Conservation (phyloP, 495 filamentous ascomycete genomes). For the Penicillium steckii region DNA sequence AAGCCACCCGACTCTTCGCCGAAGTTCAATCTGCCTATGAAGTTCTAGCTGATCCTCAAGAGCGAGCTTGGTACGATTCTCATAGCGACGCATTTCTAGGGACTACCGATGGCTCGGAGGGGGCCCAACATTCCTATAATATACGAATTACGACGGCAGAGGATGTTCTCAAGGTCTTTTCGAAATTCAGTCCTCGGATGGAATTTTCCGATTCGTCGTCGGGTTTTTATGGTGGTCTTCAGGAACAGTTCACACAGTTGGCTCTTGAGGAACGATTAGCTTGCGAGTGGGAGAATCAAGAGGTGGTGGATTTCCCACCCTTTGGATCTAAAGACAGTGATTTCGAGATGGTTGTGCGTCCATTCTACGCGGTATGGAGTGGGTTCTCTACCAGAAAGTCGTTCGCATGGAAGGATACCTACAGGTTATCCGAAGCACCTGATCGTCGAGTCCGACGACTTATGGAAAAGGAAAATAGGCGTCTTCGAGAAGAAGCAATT, state of each 20-base stretch:
- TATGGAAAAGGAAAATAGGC: conserved; percentile 96
- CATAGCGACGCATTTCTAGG: conserved; percentile 82
- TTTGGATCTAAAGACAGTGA: conserved; percentile 71
- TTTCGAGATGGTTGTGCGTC: conserved; percentile 68
- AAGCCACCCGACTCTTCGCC: conserved; percentile 80
- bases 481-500: conserved; percentile 75
- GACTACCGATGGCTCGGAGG: conserved; percentile 42
- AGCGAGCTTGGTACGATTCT: conserved; percentile 96
- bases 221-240: conserved; percentile 81
- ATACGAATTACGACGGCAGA: conserved; percentile 70
- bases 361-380: conserved; percentile 81
- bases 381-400: conserved; percentile 80
- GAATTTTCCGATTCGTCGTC: conserved; percentile 71
- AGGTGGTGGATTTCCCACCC: conserved; percentile 64
- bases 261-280: conserved; percentile 78
- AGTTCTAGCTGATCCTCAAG: conserved; percentile 90
- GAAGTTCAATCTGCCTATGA: conserved; percentile 93
- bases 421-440: conserved; percentile 78
- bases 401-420: conserved; percentile 86
- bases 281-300: conserved; percentile 62
- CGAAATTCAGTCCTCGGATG: conserved; percentile 71
- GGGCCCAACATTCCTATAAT: conserved; percentile 59
- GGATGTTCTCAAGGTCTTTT: conserved; percentile 71
- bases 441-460: conserved; percentile 78
- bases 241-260: conserved; percentile 72